Evolutionary conservation across 441 rosid species (phyloP).

Genomic region (Gossypium trilobum): DNA sequence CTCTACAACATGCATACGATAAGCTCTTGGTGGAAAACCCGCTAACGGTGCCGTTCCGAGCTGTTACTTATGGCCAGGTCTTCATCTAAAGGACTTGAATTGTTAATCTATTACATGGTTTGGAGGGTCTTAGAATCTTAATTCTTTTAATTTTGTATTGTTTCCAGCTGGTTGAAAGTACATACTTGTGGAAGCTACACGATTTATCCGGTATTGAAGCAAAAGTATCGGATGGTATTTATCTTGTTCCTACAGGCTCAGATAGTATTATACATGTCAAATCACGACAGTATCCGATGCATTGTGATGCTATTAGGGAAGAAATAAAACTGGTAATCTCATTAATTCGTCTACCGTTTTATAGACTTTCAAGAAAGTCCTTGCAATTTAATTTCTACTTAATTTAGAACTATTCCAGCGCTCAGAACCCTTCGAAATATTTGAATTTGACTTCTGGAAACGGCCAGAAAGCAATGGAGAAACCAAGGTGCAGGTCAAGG

Average conservation of each 20-base stretch:
- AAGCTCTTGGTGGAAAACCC: conserved; percentile 73
- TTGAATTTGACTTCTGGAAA: conserved; percentile 94
- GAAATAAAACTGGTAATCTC: conserved; percentile 67
- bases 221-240: conserved; percentile 42
- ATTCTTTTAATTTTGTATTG: conserved; percentile 9
- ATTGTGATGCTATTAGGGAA: conserved; percentile 58
- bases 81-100: background rate
- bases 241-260: conserved; percentile 55
- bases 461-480: conserved; percentile 67
- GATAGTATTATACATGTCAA: conserved; percentile 43
- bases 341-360: conserved; percentile 8
- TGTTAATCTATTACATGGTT: background rate
- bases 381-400: conserved; percentile 29
- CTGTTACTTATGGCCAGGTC: conserved; percentile 89
- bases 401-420: conserved; percentile 54
- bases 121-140: conserved; percentile 1
- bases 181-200: conserved; percentile 59
- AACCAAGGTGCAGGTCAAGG: conserved; percentile 45
- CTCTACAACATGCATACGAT: conserved; percentile 89
- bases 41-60: conserved; percentile 65
- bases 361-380: conserved; percentile 18
- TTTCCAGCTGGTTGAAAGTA: conserved; percentile 68
- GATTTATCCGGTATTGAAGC: conserved; percentile 52
- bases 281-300: conserved; percentile 67
- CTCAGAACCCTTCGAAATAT: conserved; percentile 80